Base-by-base conservation (phyloP, 2,329 filamentous ascomycete genomes). In the Geosmithia morbida region DNA sequence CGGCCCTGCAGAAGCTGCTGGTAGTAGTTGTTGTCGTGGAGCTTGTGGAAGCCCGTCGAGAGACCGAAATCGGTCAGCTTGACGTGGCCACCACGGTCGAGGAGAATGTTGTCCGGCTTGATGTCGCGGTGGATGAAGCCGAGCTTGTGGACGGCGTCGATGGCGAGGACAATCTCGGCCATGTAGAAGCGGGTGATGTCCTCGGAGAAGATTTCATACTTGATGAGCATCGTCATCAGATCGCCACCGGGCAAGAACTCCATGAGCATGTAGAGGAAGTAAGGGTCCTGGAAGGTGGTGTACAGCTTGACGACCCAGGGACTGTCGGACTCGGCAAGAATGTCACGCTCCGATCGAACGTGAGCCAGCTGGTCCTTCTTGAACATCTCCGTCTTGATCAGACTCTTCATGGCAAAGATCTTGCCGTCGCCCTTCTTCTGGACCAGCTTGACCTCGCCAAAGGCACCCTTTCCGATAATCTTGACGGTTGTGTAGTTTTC, bases 141-240 rank as follows among this genome's bases (percentile, higher is more conserved):
- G 53, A 97, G 77, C 65, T 94, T 95, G 67, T 98, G 92, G 41
- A 98, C 92, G 14, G 92, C 92, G 61, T 98, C 92, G 55, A 98
- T 97, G n/a, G 92, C 92, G 60, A 97, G 76, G 20, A 95, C 87
- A 57, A 97, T 90, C 65, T 98, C 90, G 20, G 92, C 92, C 79
- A 98, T 98, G 67, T 98, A 98, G 67, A 98, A 98, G 17, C 92
- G 81, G 29, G 92, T 98, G 55, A 98, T 97, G 56, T 98, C 92
- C 64, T 97, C 90, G 0, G 88, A 94, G 65, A 98, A 98, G 63
- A 98, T 96, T 64, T 98, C 92, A 61, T 98, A 98, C 74, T 97
- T 98, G 71, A 98, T 98, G 56, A 98, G 74, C 92, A 98, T 98
- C 3, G 92, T 98, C 92, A 98, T 98, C 63, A 98, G 67, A 69